Conservation (phyloP, 1,284 basidiomycete species). For the Fistulina hepatica region DNA sequence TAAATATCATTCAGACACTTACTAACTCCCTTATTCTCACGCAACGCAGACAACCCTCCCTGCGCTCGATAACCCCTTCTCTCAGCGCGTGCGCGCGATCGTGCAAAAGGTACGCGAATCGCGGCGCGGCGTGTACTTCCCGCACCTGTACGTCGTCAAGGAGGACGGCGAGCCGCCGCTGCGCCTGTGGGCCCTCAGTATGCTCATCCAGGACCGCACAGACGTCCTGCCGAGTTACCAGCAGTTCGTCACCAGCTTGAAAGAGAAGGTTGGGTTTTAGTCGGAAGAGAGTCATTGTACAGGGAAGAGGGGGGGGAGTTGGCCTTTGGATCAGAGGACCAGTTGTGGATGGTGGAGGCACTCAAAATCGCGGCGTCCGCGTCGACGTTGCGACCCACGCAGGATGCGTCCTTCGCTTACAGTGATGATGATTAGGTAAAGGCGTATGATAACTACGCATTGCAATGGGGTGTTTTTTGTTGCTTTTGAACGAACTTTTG, state of each 20-base stretch:
- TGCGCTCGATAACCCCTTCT: slow-evolving; percentile 85
- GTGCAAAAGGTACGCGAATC: slow-evolving; percentile 88
- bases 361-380: too few relatives aligned
- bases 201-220: slow-evolving; percentile 91
- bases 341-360: too few relatives aligned
- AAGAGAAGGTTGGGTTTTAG: slow-evolving; percentile 54
- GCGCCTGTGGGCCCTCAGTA: slow-evolving; percentile 85
- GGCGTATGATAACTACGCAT: too few relatives aligned
- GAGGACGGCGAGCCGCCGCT: slow-evolving; percentile 95
- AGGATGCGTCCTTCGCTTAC: too few relatives aligned
- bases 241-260: slow-evolving; percentile 76
- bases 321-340: too few relatives aligned
- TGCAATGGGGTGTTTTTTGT: too few relatives aligned
- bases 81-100: slow-evolving; percentile 86
- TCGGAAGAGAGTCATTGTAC: too few relatives aligned
- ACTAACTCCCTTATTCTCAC: slow-evolving; percentile 1
- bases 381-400: too few relatives aligned
- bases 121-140: slow-evolving; percentile 84
- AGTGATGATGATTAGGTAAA: too few relatives aligned
- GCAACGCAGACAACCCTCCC: slow-evolving; percentile 68
- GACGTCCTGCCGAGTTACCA: slow-evolving; percentile 93
- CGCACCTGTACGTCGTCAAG: slow-evolving; percentile 96
- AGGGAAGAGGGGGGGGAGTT: too few relatives aligned
- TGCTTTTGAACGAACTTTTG: too few relatives aligned
- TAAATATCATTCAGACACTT: too few relatives aligned